These are phyloP conservation scores for Geum urbanum DNA, from an alignment of 306 rosid species.

Conservation along the genomic window DNA sequence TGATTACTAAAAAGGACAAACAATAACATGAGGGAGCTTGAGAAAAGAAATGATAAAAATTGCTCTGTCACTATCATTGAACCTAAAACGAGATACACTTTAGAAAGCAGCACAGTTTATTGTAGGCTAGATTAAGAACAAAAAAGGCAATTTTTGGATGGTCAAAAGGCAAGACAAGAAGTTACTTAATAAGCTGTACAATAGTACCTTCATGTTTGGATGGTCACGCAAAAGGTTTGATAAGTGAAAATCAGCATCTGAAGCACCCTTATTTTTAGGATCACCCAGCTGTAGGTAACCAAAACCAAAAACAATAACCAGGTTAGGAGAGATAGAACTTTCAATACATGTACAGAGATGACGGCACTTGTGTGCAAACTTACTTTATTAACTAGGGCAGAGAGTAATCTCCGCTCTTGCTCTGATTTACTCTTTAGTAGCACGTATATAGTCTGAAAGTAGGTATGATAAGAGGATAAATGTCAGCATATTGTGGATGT, in stretches of 20 bases:
- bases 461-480: background rate
- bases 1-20: background rate
- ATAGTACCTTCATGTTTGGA: conserved; percentile 89
- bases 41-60: background rate
- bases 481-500: background rate
- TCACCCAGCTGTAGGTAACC: conserved; percentile 76
- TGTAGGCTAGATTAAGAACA: background rate
- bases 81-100: background rate
- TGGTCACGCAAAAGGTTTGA: conserved; percentile 83
- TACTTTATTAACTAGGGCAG: conserved; percentile 91
- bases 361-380: conserved; percentile 29
- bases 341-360: background rate
- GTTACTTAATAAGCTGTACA: conserved; percentile 9
- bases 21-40: background rate
- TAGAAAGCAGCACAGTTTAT: background rate
- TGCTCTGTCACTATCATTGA: background rate
- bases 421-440: conserved; percentile 91
- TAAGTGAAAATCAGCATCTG: conserved; percentile 89
- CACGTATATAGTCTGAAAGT: conserved; percentile 58
- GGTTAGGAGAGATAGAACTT: background rate
- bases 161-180: background rate
- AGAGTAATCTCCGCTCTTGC: conserved; percentile 83
- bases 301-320: background rate
- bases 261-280: conserved; percentile 88
- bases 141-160: no score